Evolutionary conservation across 176 grass and related monocot species (phyloP), one percentile per base, ranked within the genome.

Genomic region (Oryza glaberrima): DNA sequence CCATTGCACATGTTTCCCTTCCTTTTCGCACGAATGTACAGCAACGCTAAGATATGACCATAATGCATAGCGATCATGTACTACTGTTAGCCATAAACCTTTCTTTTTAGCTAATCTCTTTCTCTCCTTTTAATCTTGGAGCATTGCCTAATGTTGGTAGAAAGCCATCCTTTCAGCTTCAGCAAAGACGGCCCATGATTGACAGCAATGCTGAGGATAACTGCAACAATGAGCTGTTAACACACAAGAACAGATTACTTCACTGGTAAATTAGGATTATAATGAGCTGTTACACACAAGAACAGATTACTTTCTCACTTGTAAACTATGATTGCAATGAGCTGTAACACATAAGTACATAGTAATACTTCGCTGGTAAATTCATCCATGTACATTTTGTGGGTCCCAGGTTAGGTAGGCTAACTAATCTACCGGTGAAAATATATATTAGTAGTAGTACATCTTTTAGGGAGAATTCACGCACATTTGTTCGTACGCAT

Each of bases 131-230:
- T 51, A 58, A n/a, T 58, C 54, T 58, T 19, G 4, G 20, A 44
- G 22, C 60, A 20, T 4, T 15, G 68, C 43, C 56, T 56, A 5
- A 48, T n/a, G 54, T 51, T 28, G 30, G 56, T 20, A 4, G 69
- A 87, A 81, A 69, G 63, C 23, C 61, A 69, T 25, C 5, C 69
- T 86, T 81, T 60, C 15, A 23, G 70, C 14, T 81, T 58, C 70
- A 76, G 78, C 63, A 48, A 79, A 79, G 12, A 40, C 20, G 5
- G 17, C 41, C 65, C 19, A 72, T 4, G 19, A 41, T 64, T 17
- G 54, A n/a, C 54, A 58, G 54, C 2, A 58, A 58, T 8, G 54
- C 54, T 2, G 19, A n/a, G 6, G 54, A 58, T 58, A 58, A 22
- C 51, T 16, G 51, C 17, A 23, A 23, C 17, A 23, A 23, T 22